phyloP scores from a whole-genome alignment of 2,329 filamentous ascomycete species.

The Pestalotiopsis sp. region DNA sequence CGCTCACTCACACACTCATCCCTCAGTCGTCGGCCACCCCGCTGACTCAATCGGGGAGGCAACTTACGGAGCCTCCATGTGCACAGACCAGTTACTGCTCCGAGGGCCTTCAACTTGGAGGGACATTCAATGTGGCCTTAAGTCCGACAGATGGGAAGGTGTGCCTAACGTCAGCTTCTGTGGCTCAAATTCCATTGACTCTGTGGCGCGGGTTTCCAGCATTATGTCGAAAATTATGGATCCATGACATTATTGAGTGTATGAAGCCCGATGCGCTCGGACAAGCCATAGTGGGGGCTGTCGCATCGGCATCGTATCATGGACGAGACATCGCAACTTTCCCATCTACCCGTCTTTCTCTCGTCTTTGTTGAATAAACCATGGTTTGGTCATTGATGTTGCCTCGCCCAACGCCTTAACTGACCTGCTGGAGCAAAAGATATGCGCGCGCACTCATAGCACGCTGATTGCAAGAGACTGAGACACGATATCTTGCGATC shows the following conservation, averaged over 20 bases:
- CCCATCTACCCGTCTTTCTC: neutral
- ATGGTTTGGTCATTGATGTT: neutral
- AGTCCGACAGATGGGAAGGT: neutral
- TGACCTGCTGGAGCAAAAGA: neutral
- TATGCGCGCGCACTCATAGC: neutral
- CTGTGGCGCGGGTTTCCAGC: no score
- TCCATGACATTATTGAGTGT: neutral
- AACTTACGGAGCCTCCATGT: neutral
- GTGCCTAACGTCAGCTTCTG: neutral
- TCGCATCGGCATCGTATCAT: neutral
- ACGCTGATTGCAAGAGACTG: neutral
- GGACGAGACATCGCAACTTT: neutral
- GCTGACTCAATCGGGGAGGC: slow-evolving; percentile 34
- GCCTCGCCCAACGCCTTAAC: neutral
- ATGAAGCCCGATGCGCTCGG: neutral
- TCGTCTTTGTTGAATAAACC: neutral
- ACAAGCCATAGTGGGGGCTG: neutral
- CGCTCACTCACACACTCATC: neutral
- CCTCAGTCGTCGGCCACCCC: slow-evolving; percentile 7
- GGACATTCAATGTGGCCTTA: neutral
- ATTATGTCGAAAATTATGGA: neutral
- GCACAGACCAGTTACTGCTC: neutral
- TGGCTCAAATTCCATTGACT: neutral
- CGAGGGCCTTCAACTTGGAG: neutral
- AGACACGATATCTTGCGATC: neutral